A percentile compares a stretch with the other conserved stretches of the same genome.
Evolutionary conservation across 768 basidiomycete genomes (phyloP).

Genomic region (Macrolepiota fuliginosa): DNA sequence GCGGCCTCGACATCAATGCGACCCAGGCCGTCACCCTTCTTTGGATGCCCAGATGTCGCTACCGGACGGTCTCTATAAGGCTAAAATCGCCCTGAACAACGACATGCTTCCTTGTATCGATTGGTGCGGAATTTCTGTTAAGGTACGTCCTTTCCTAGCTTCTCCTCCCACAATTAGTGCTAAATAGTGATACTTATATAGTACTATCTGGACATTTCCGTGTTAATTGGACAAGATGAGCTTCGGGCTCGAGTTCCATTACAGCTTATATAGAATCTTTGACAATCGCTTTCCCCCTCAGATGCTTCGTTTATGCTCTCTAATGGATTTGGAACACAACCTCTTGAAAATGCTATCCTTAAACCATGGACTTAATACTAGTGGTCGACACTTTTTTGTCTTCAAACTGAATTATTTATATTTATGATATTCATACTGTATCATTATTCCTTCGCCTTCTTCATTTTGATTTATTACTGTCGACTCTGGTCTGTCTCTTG

Average conservation of each 20-base stretch:
- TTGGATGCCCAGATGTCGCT: slow-evolving; percentile 44
- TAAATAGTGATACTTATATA: slow-evolving; percentile 23
- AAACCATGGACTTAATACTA: background rate
- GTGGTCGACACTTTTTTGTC: background rate
- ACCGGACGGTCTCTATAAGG: slow-evolving; percentile 69
- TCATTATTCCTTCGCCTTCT: slow-evolving; percentile 9
- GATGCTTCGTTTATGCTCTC: slow-evolving; percentile 7
- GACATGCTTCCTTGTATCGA: slow-evolving; percentile 65
- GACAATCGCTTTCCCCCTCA: background rate
- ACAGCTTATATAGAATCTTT: slow-evolving; percentile 42
- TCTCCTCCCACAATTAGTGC: slow-evolving; percentile 8
- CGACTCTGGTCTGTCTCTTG: background rate
- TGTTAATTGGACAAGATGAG: slow-evolving; percentile 62
- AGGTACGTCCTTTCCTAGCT: slow-evolving; percentile 40
- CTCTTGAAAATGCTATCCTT: slow-evolving; percentile 5
- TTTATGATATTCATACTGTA: background rate
- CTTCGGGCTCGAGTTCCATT: slow-evolving; percentile 62
- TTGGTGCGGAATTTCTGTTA: slow-evolving; percentile 65
- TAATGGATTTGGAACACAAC: background rate
- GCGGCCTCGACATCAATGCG: slow-evolving; percentile 48
- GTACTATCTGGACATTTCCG: slow-evolving; percentile 76
- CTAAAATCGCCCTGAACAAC: slow-evolving; percentile 50
- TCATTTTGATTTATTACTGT: background rate
- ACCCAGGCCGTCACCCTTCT: slow-evolving; percentile 40
- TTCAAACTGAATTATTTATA: background rate